Conservation (phyloP, 208 protist species). For the Angomonas desouzai region DNA sequence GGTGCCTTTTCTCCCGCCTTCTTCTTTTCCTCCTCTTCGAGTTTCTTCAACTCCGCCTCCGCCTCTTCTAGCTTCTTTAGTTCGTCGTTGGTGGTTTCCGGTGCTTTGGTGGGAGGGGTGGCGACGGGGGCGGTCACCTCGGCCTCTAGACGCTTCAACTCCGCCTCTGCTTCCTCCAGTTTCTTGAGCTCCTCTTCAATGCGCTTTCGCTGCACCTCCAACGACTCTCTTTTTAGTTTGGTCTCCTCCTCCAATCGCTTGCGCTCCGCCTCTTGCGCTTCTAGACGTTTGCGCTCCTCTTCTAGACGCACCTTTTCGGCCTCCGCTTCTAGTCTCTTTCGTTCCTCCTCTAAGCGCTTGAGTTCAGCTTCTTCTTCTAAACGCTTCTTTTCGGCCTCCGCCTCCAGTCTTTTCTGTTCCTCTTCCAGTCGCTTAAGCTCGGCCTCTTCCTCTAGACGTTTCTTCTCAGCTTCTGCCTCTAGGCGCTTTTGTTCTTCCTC, state of each 20-base stretch:
- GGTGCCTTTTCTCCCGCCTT: not conserved
- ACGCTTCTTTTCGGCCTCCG: not conserved
- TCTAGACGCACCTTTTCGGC: conserved; percentile 13
- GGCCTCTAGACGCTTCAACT: not conserved
- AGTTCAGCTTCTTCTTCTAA: conserved; percentile 12
- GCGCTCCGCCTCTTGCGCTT: conserved; percentile 11
- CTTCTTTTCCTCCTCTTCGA: not conserved
- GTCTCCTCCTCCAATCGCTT: conserved; percentile 12
- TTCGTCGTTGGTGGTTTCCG: not conserved
- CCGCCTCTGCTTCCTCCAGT: conserved; percentile 13
- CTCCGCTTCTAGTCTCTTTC: conserved; percentile 1
- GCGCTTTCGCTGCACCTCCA: conserved; percentile 12
- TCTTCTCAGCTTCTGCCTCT: conserved; percentile 1
- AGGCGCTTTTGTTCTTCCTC: not conserved
- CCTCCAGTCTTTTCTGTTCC: conserved; percentile 1
- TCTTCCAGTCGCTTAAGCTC: conserved; percentile 1
- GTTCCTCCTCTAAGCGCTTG: conserved; percentile 10
- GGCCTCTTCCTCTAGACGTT: conserved; percentile 5
- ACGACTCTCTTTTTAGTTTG: conserved; percentile 7
- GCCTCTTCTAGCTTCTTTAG: not conserved
- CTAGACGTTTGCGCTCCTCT: conserved; percentile 1
- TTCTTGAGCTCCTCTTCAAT: conserved; percentile 15
- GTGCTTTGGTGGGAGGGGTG: not conserved
- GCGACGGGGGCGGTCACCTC: not conserved
- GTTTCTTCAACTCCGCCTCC: not conserved